Evolutionary conservation across 2,329 filamentous ascomycete genomes (phyloP), one percentile per base, ranked within the genome.

Genomic region (Xylaria arbuscula): DNA sequence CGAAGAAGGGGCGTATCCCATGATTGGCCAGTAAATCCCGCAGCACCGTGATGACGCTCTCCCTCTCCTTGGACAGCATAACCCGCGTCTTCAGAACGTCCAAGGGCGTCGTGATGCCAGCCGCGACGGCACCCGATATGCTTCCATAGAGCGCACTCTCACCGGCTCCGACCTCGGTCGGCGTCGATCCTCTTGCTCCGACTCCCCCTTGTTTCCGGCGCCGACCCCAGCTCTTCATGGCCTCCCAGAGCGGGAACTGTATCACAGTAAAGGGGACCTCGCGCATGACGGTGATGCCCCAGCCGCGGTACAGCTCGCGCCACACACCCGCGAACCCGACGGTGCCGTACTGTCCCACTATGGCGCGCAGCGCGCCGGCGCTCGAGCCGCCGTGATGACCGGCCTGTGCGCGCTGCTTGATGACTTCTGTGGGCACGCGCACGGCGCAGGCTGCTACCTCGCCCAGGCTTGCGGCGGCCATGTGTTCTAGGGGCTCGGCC

Each of bases 261-360:
- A 99, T 92, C 10, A 98, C 90, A 2, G 97, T 98, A 77, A 99
- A 99, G 3, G 96, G 96, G 69, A 99, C 94, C 84, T 99, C 96
- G 67, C 96, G 89, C 83, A 98, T 91, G 61, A 99, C 90, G 1
- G 96, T 99, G 74, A 98, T 94, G 19, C 89, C 88, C 87, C 94
- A 97, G 1, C 97, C 96, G 42, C 96, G 87, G 81, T 99, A 99
- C 64, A 99, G 81, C 81, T 98, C 94, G 69, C 88, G 84, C 86
- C 93, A 90, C 56, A 98, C 92, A 32, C 89, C 82, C 2, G 69
- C 40, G 1, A 91, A 53, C 0, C 86, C 86, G 62, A 82, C 76
- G 0, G 72, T 62, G 0, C 77, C 70, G 70, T 83, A 81, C 56
- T 84, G 83, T 4, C 82, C 80, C 42, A 93, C 81, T 62, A 98